Evolutionary conservation across 2,329 filamentous ascomycete genomes (phyloP), one percentile per base, ranked within the genome.

Genomic region (Paecilomyces variotii): DNA sequence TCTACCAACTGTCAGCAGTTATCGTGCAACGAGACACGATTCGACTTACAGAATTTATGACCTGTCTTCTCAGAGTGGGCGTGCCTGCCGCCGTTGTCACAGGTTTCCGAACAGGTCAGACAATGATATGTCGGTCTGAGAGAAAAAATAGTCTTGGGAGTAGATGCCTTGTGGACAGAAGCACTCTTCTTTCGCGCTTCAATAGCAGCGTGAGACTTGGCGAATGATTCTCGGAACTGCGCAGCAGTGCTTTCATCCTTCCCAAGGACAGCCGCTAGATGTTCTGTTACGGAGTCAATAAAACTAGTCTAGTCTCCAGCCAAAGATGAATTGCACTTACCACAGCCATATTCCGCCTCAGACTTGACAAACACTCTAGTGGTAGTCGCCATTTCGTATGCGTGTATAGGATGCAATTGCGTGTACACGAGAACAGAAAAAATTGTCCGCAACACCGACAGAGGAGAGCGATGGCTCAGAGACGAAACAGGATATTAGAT

Each of bases 111-210:
- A 57, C 75, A 77, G 9, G 67, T 65, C 54, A 77, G 59, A 59
- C 75, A 77, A 26, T 68, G 69, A 57, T 76, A 77, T 55, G 70
- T 71, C 4, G 75, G 74, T 54, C 72, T 76, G 35, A 76, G 58
- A 1, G 71, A 68, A 11, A 66, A 62, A 9, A 65, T 62, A 35
- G 65, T 65, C 4, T 63, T 65, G 12, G 67, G 58, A 35, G 65
- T 56, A 35, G 60, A 30, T 7, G 24, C 12, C 10, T 27, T 26
- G 34, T 32, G 24, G 34, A 10, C 34, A 35, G 6, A 2, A 14
- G 9, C 24, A 14, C 39, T 26, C 30, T 32, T 45, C 11, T 27
- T 52, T 52, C 27, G 25, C 28, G 28, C 25, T 12, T 25, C 26
- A 24, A 39, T 11, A 52, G 50, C 50, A 26, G 32, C n/a, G 26